These are phyloP conservation scores for Eucalyptus marginata DNA, from an alignment of 345 rosid species.

Conservation along the genomic window DNA sequence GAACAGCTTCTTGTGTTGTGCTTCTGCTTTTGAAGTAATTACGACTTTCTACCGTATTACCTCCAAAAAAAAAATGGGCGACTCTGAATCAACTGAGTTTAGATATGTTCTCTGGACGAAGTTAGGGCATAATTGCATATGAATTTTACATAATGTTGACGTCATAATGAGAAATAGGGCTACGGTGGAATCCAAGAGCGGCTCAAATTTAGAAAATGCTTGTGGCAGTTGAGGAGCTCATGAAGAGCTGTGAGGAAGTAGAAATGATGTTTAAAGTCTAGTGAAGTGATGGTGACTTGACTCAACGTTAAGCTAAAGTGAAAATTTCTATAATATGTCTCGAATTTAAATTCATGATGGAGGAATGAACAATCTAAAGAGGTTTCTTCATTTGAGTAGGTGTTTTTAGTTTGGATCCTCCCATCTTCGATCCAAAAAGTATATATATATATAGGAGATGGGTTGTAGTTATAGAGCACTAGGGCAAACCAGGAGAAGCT, in stretches of 20 bases:
- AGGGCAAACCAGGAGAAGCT: background rate
- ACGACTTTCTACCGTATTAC: background rate
- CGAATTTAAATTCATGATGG: background rate
- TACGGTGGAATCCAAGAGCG: background rate
- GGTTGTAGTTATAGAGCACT: background rate
- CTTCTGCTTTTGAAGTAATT: background rate
- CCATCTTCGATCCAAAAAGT: background rate
- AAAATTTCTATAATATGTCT: background rate
- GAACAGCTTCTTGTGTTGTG: background rate
- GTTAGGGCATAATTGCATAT: background rate
- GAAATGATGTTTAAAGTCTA: background rate
- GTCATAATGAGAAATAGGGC: background rate
- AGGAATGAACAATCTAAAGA: background rate
- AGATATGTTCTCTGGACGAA: background rate
- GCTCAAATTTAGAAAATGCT: background rate
- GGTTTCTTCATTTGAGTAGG: background rate
- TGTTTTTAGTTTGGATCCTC: background rate
- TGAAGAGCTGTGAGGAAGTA: background rate
- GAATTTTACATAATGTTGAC: background rate
- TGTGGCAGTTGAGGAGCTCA: background rate
- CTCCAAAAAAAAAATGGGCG: background rate
- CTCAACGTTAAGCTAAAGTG: background rate
- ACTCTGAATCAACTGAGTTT: background rate
- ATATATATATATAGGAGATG: background rate
- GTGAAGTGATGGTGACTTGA: background rate